phyloP scores from a whole-genome alignment of 345 rosid genomes.

The Brassica incana region DNA sequence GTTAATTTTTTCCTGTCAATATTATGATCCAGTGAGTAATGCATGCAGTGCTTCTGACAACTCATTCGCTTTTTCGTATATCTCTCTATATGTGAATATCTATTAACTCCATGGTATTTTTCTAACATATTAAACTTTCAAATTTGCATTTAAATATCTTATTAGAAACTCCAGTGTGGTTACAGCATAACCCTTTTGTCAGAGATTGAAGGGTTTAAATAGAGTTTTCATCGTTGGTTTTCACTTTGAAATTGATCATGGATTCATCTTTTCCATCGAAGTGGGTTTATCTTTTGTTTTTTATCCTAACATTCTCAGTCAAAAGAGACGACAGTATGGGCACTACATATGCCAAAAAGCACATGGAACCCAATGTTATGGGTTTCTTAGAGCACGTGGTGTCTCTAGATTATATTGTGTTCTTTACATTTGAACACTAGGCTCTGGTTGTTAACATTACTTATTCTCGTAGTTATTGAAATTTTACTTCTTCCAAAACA shows the following conservation, averaged over 20 bases:
- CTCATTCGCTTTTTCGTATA: slow-evolving; percentile 20
- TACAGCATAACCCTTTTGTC: slow-evolving; percentile 29
- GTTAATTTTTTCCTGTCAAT: slow-evolving; percentile 28
- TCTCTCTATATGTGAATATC: background rate
- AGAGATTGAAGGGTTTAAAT: slow-evolving; percentile 26
- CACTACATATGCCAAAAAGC: slow-evolving; percentile 47
- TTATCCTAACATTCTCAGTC: slow-evolving; percentile 42
- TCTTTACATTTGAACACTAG: slow-evolving; percentile 1
- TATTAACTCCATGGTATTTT: background rate
- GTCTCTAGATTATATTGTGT: slow-evolving; percentile 1
- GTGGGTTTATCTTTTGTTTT: slow-evolving; percentile 27
- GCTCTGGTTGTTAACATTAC: background rate
- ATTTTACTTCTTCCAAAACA: background rate
- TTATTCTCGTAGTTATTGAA: background rate
- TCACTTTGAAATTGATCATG: slow-evolving; percentile 21
- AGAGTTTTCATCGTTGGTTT: slow-evolving; percentile 21
- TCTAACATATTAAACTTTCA: background rate
- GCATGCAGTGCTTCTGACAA: slow-evolving; percentile 43
- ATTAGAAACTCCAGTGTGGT: slow-evolving; percentile 27
- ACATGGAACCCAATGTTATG: slow-evolving; percentile 61
- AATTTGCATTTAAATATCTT: background rate
- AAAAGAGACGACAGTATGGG: slow-evolving; percentile 58
- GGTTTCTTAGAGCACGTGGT: slow-evolving; percentile 31
- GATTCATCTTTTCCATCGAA: slow-evolving; percentile 24
- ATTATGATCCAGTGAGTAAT: slow-evolving; percentile 44